A percentile compares a stretch with the other conserved stretches of the same genome.
Evolutionary conservation across 345 rosid species (phyloP).

Genomic region (Aquilaria sinensis): DNA sequence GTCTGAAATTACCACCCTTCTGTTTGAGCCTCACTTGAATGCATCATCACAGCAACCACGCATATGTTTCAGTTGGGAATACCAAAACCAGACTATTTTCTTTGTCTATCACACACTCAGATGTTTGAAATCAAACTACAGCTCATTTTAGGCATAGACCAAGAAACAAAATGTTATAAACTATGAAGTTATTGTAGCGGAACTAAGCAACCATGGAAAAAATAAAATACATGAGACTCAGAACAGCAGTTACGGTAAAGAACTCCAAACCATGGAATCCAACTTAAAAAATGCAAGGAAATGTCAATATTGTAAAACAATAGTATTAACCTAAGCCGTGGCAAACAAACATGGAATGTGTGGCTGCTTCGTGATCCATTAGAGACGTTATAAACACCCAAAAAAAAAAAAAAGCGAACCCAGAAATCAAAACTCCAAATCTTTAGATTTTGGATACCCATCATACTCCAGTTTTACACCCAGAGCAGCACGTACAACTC

Average conservation of each 20-base stretch:
- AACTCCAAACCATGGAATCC: conserved; percentile 90
- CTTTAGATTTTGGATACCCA: conserved; percentile 55
- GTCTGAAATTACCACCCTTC: no score
- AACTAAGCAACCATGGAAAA: no score
- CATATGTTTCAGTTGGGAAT: no score
- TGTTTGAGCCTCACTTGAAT: no score
- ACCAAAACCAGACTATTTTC: no score
- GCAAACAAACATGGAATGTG: conserved; percentile 43
- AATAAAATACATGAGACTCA: conserved; percentile 27
- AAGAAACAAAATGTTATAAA: no score
- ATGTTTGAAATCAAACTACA: no score
- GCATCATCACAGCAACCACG: no score
- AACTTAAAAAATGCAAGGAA: conserved; percentile 33
- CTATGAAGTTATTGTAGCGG: no score
- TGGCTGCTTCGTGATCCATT: conserved; percentile 22
- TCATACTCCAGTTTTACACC: conserved; percentile 57
- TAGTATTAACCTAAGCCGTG: conserved; percentile 62
- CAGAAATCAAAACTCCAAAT: conserved; percentile 46
- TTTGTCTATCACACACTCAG: no score
- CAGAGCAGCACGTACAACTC: conserved; percentile 56
- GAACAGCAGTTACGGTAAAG: conserved; percentile 73
- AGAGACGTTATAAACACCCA: no score
- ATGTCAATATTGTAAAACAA: conserved; percentile 43
- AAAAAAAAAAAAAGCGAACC: neutral
- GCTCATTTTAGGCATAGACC: no score